phyloP scores from a whole-genome alignment of 768 basidiomycete species.

The Mycena haematopus region DNA sequence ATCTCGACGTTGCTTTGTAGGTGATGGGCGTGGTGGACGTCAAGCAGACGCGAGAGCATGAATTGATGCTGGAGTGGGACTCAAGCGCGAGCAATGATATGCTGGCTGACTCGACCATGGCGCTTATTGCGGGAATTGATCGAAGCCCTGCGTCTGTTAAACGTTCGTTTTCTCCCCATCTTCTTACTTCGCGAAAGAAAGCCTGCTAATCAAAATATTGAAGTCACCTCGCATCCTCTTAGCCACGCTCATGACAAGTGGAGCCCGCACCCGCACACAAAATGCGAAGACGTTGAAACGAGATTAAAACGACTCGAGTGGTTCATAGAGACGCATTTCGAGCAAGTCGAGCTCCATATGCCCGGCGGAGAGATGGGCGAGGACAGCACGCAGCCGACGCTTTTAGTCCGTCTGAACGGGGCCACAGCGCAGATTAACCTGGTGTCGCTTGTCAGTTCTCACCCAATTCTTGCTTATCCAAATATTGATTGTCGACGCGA shows the following conservation, averaged over 20 bases:
- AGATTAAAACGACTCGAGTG: constrained; percentile 71
- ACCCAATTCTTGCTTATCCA: neutral
- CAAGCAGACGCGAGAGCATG: constrained; percentile 77
- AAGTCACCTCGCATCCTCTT: too few relatives aligned
- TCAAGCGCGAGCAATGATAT: constrained; percentile 97
- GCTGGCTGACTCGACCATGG: constrained; percentile 95
- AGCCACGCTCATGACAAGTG: too few relatives aligned
- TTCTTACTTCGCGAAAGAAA: too few relatives aligned
- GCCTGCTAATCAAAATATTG: too few relatives aligned
- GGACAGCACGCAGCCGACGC: constrained; percentile 66
- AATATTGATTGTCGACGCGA: constrained; percentile 19
- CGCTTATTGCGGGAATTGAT: constrained; percentile 92
- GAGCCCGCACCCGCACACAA: constrained; percentile 75
- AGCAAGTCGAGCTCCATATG: constrained; percentile 84
- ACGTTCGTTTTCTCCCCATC: constrained; percentile 43
- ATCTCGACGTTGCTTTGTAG: constrained; percentile 44
- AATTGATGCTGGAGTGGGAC: constrained; percentile 92
- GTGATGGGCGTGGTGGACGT: constrained; percentile 93
- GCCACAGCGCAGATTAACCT: constrained; percentile 83
- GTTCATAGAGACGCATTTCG: constrained; percentile 97
- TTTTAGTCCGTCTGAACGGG: constrained; percentile 85
- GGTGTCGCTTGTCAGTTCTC: constrained; percentile 70
- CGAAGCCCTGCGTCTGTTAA: constrained; percentile 94
- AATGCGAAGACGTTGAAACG: constrained; percentile 49
- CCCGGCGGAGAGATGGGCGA: constrained; percentile 54